A percentile compares a stretch with the other conserved stretches of the same genome.
Conservation (phyloP, 192 early-diverging fungal genomes). For the Bifiguratus adelaidae region DNA sequence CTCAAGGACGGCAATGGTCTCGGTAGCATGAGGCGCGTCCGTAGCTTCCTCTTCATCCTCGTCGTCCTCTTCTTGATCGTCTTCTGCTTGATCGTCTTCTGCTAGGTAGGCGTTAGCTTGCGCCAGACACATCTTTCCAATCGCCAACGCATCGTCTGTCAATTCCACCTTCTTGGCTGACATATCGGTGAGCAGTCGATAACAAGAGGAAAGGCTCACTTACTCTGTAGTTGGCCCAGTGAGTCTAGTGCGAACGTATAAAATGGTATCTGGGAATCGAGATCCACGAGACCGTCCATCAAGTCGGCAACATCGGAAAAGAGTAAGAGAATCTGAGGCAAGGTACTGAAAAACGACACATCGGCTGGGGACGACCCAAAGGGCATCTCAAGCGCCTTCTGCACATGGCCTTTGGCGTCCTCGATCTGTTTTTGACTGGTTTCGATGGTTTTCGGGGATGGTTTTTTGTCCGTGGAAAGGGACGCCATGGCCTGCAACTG, state of each 20-base stretch:
- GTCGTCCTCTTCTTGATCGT: conserved; percentile 5
- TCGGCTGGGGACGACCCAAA: not conserved
- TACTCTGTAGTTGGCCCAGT: not conserved
- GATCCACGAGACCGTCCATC: too few relatives aligned
- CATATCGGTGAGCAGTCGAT: not conserved
- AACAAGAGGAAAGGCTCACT: too few relatives aligned
- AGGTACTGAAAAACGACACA: too few relatives aligned
- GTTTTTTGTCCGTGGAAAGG: not conserved
- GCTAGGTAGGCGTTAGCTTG: conserved; percentile 12
- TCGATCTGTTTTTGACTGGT: not conserved
- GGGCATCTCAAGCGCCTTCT: conserved; percentile 1
- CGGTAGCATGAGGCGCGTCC: too few relatives aligned
- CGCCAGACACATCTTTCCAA: conserved; percentile 6
- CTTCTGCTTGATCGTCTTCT: conserved; percentile 13
- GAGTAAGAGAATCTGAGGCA: too few relatives aligned
- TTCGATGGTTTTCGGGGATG: not conserved
- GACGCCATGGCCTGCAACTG: not conserved
- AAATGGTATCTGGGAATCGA: conserved; percentile 1
- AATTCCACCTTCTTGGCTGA: not conserved
- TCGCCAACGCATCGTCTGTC: conserved; percentile 4
- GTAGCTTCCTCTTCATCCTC: conserved; percentile 8
- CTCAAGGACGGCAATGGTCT: too few relatives aligned
- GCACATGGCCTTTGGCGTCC: conserved; percentile 1
- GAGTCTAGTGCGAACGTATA: not conserved
- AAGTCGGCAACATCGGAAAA: too few relatives aligned